Evolutionary conservation across 495 filamentous ascomycete genomes (phyloP), one percentile per base, ranked within the genome.

Genomic region (Haplographium delicatum): DNA sequence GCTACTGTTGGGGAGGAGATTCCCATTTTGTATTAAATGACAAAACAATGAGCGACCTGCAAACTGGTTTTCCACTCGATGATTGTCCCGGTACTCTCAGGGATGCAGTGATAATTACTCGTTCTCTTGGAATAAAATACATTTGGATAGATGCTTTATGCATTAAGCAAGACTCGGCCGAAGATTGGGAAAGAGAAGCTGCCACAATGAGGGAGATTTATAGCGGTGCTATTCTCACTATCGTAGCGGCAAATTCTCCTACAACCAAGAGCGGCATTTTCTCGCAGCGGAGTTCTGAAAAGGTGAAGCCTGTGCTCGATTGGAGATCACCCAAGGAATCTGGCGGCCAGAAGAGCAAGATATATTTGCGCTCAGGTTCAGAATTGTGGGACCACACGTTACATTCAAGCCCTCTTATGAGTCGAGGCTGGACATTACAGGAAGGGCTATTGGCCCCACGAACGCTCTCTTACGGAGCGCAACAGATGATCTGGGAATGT

Each of bases 61-160:
- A 56, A 22, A 44, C 11, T 2, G 58, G 58, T 6, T 46, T 42
- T 20, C 50, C 54, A 22, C 35, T 64, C 16, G 27, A 57, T 34
- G 39, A 54, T 23, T 56, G 53, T 39, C 61, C 63, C 10, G 23
- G 28, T 22, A 65, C 63, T 24, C 44, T 64, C 43, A 56, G 56
- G 43, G 63, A 66, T 51, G 61, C 65, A 23, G 47, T 66, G 18
- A 31, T 51, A 16, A 42, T 59, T 16, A 60, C 56, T 25, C 56
- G 54, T 4, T 27, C 33, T 5, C 58, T 67, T 33, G 60, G 60
- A 11, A 47, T 65, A 28, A 41, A 56, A 28, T 70, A 68, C 42
- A 24, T 69, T 13, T 70, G 67, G 67, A 70, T 70, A 44, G 67
- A 70, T 35, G 59, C 63, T 11, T 59, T 69, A 23, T 68, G 64